phyloP scores from a whole-genome alignment of 1,284 basidiomycete genomes.

The Coniophora puteana region DNA sequence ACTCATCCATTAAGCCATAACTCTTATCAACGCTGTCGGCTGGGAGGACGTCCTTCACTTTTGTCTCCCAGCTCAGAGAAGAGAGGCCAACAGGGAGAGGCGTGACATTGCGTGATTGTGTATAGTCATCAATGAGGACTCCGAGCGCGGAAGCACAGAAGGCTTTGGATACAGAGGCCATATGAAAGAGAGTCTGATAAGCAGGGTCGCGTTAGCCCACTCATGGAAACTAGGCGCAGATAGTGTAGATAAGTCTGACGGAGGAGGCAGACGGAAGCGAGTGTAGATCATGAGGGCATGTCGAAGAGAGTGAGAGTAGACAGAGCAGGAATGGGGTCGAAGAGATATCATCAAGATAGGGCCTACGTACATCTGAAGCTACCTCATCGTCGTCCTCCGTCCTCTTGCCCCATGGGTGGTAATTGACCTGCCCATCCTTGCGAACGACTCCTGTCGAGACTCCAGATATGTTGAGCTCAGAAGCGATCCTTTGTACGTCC shows the following conservation, averaged over 20 bases:
- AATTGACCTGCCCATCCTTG: constrained; percentile 16
- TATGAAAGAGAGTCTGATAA: constrained; percentile 33
- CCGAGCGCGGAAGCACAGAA: constrained; percentile 37
- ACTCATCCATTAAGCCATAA: constrained; percentile 33
- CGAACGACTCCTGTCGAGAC: constrained; percentile 19
- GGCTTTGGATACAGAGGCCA: constrained; percentile 35
- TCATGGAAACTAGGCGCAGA: background rate
- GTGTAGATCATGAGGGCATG: constrained; percentile 34
- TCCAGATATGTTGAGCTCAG: constrained; percentile 22
- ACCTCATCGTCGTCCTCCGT: constrained; percentile 19
- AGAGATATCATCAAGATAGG: background rate
- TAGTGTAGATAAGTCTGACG: too few species aligned
- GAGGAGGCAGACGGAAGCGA: too few species aligned
- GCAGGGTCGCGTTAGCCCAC: too few species aligned
- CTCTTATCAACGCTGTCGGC: too few species aligned
- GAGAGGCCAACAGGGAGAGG: constrained; percentile 28
- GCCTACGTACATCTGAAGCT: constrained; percentile 15
- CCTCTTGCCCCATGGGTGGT: constrained; percentile 19
- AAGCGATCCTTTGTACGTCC: too few species aligned
- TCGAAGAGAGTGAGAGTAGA: constrained; percentile 32
- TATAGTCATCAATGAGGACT: constrained; percentile 37
- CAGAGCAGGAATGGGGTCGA: background rate
- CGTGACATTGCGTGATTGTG: constrained; percentile 30
- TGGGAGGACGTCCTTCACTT: constrained; percentile 32
- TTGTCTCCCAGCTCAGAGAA: constrained; percentile 32